These are phyloP conservation scores for Aspergillus arachidicola DNA, from an alignment of 2,329 filamentous ascomycete species.

Conservation along the genomic window DNA sequence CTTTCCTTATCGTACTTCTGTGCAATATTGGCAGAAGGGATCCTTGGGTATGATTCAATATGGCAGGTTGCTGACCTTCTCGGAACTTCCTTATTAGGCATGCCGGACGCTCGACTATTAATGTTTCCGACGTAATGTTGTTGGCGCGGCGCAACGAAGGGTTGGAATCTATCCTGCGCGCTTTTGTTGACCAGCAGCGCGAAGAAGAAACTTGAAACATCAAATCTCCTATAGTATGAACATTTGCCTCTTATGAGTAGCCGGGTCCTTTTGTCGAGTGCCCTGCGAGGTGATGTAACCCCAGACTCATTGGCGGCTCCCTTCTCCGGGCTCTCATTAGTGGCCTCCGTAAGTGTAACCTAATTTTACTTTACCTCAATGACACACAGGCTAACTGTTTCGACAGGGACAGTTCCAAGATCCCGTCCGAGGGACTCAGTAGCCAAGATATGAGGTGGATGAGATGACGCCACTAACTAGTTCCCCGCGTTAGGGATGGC, in stretches of 20 bases:
- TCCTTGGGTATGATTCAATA: neutral
- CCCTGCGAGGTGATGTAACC: neutral
- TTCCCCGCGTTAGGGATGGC: neutral
- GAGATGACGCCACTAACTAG: slow-evolving; percentile 14
- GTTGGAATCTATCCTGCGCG: slow-evolving; percentile 69
- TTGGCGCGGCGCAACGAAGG: slow-evolving; percentile 86
- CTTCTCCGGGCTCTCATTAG: neutral
- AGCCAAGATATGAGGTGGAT: neutral
- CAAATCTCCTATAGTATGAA: neutral
- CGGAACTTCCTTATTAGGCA: slow-evolving; percentile 61
- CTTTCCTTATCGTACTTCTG: neutral
- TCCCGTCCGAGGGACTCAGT: neutral
- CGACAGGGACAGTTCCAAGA: neutral
- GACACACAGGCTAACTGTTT: neutral
- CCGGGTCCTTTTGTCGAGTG: neutral
- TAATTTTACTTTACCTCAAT: neutral
- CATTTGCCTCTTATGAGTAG: neutral
- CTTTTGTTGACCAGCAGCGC: slow-evolving; percentile 38
- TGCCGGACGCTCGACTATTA: slow-evolving; percentile 77
- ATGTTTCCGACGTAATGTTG: slow-evolving; percentile 83
- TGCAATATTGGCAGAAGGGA: neutral
- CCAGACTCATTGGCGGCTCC: slow-evolving; percentile 12
- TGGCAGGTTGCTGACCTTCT: slow-evolving; percentile 3
- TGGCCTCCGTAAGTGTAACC: neutral
- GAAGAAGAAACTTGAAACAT: slow-evolving; percentile 25